phyloP scores from a whole-genome alignment of 1,284 basidiomycete species.

The Ganoderma boninense region DNA sequence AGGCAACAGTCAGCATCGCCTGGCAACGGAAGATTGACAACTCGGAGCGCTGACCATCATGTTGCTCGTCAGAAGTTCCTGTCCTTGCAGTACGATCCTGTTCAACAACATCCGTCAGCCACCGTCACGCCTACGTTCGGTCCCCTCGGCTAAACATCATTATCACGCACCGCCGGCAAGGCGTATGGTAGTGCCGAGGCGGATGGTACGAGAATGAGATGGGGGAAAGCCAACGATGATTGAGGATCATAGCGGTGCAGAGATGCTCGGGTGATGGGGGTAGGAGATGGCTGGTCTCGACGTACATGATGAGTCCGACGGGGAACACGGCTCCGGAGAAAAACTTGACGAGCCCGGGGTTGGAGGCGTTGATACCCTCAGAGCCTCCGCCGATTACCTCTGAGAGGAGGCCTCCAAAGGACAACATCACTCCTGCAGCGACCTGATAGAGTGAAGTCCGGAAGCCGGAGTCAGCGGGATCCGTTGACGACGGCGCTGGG shows the following conservation, averaged over 20 bases:
- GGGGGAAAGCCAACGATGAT: not conserved
- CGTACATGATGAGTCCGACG: conserved; percentile 78
- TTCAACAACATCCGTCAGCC: not conserved
- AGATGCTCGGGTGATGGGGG: not conserved
- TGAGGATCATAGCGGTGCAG: not conserved
- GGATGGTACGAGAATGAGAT: not conserved
- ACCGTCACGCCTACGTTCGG: conserved; percentile 17
- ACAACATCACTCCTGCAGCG: conserved; percentile 73
- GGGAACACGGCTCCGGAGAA: conserved; percentile 76
- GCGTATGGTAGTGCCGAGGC: not conserved
- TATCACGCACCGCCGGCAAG: not conserved
- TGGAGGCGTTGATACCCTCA: conserved; percentile 53
- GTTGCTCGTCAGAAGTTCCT: conserved; percentile 78
- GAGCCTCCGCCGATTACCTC: conserved; percentile 71
- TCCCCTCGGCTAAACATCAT: not conserved
- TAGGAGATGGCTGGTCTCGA: conserved; percentile 3
- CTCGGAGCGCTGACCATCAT: conserved; percentile 64
- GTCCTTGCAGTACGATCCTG: conserved; percentile 77
- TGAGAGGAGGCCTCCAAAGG: conserved; percentile 74
- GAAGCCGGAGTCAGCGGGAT: not conserved
- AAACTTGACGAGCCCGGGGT: conserved; percentile 74
- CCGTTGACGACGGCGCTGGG: not conserved
- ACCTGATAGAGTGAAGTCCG: conserved; percentile 49
- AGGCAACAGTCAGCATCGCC: not conserved
- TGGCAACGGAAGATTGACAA: not conserved